phyloP scores from a whole-genome alignment of 331 rosid genomes.

The Malus hybrid region DNA sequence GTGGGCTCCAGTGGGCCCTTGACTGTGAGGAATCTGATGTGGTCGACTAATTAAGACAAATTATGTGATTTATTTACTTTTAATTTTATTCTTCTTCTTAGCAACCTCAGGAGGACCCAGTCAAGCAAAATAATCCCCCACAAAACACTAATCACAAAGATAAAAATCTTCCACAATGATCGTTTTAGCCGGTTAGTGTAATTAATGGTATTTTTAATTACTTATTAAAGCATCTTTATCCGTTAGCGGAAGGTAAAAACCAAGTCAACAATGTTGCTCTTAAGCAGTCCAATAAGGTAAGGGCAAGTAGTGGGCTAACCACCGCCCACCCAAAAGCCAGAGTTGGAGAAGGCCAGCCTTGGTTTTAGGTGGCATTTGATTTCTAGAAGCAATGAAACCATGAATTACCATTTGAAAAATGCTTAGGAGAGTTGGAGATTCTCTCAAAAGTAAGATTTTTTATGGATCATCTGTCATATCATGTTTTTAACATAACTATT shows the following conservation, averaged over 20 bases:
- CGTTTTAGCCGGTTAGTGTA: background rate
- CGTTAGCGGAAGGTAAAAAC: fast-evolving
- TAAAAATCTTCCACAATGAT: background rate
- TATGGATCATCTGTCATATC: fast-evolving
- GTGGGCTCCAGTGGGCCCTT: background rate
- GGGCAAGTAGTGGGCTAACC: no score
- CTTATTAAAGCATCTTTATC: background rate
- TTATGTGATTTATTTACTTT: background rate
- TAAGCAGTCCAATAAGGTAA: no score
- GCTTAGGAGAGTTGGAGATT: no score
- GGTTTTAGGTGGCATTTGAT: no score
- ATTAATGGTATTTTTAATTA: background rate
- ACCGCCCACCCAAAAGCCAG: no score
- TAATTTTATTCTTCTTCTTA: no score
- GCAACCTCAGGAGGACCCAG: background rate
- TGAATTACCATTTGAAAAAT: no score
- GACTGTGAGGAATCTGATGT: background rate
- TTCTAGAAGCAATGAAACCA: no score
- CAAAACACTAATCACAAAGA: background rate
- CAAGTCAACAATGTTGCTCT: no score
- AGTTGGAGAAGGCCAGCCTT: no score
- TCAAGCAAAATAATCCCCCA: background rate
- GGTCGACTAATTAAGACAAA: background rate
- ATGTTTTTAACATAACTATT: no score
- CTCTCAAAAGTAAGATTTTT: no score